phyloP scores from a whole-genome alignment of 2,329 filamentous ascomycete genomes.

The Daldinia sp. region DNA sequence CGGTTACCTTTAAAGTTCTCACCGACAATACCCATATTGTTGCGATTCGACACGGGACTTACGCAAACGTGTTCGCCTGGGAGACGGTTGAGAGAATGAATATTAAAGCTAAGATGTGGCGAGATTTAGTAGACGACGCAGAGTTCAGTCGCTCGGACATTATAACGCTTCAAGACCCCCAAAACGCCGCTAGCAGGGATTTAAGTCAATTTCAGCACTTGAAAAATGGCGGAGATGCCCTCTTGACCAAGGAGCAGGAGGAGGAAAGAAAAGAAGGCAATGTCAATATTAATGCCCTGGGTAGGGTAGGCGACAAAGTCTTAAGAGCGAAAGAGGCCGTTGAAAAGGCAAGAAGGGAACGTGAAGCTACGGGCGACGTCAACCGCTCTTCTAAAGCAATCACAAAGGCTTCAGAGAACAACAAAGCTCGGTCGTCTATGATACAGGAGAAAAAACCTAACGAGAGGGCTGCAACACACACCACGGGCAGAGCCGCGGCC shows the following conservation, averaged over 20 bases:
- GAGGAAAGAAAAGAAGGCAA: conserved; percentile 73
- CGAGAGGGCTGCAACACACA: conserved; percentile 90
- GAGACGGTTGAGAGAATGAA: conserved; percentile 96
- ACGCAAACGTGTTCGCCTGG: conserved; percentile 96
- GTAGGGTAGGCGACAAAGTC: conserved; percentile 83
- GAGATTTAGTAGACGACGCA: conserved; percentile 86
- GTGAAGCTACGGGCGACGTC: conserved; percentile 70
- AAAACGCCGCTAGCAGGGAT: conserved; percentile 85
- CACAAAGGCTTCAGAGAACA: conserved; percentile 51
- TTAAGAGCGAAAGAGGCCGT: conserved; percentile 92
- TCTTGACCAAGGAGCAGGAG: conserved; percentile 77
- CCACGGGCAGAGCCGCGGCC: conserved; percentile 89
- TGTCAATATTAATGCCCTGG: conserved; percentile 84
- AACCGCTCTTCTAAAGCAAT: conserved; percentile 64
- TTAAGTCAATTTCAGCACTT: conserved; percentile 90
- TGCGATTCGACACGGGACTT: conserved; percentile 80
- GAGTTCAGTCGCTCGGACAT: conserved; percentile 92
- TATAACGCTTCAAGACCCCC: conserved; percentile 95
- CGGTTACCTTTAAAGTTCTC: conserved; percentile 96
- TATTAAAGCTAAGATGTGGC: conserved; percentile 97
- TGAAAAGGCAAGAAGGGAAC: conserved; percentile 85
- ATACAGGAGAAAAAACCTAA: conserved; percentile 71
- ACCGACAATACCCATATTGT: conserved; percentile 99
- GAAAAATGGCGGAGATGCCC: conserved; percentile 79
- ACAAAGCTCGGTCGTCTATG: conserved; percentile 56